Conservation (phyloP, 352 stramenopile species). For the Phytophthora capsici region DNA sequence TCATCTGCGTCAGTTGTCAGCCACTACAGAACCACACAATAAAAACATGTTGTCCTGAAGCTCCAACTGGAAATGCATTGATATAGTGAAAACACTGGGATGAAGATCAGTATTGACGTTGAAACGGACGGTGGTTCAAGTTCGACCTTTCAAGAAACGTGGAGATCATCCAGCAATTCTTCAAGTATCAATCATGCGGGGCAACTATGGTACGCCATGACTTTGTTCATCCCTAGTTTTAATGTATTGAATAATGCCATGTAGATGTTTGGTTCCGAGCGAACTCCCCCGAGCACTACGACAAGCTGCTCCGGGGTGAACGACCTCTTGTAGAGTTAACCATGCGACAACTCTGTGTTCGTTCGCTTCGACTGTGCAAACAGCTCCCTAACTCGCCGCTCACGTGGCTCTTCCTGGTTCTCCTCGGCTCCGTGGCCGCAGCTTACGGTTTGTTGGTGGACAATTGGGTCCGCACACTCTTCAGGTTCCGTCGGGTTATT, state of each 20-base stretch:
- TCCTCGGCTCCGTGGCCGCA: conserved; percentile 67
- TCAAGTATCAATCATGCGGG: conserved; percentile 20
- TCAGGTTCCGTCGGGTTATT: conserved; percentile 59
- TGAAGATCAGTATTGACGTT: background rate
- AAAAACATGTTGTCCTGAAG: too few species aligned
- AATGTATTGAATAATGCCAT: background rate
- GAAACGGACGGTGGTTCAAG: background rate
- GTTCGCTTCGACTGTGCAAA: conserved; percentile 75
- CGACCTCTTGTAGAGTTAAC: conserved; percentile 63
- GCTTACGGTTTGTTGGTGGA: conserved; percentile 86
- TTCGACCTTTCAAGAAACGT: background rate
- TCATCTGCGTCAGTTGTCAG: conserved; percentile 3
- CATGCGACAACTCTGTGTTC: conserved; percentile 72
- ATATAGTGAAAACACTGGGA: too few species aligned
- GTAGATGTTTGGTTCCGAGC: conserved; percentile 77
- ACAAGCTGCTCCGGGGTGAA: conserved; percentile 69
- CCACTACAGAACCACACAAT: too few species aligned
- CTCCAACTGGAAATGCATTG: conserved; percentile 2
- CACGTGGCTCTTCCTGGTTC: conserved; percentile 81
- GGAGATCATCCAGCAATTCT: too few species aligned
- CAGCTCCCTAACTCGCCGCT: conserved; percentile 85
- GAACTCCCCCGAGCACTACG: conserved; percentile 75
- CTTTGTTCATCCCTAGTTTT: too few species aligned
- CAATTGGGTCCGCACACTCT: conserved; percentile 72
- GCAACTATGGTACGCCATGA: conserved; percentile 25